phyloP scores from a whole-genome alignment of 805 yeast species.

The Wickerhamiella azymoides region DNA sequence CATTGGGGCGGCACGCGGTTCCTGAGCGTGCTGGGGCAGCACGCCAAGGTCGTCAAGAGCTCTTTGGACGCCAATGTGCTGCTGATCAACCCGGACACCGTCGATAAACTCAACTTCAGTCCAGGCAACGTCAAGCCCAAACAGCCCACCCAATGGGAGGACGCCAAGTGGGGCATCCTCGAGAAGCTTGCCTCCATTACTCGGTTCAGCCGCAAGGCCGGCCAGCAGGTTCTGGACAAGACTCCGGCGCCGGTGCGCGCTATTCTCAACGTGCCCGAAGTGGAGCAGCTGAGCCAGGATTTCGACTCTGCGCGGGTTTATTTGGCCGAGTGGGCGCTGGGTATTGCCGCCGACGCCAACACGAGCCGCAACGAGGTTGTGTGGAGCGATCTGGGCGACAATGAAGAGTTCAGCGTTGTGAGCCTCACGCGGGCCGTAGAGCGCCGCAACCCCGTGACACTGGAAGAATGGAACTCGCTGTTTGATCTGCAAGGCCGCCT shows the following conservation, averaged over 20 bases:
- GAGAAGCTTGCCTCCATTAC: conserved; percentile 75
- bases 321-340: conserved; percentile 92
- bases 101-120: conserved; percentile 46
- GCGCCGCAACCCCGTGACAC: conserved; percentile 51
- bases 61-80: conserved; percentile 58
- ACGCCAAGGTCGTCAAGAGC: conserved; percentile 53
- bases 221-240: conserved; percentile 44
- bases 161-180: conserved; percentile 75
- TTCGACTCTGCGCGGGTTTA: conserved; percentile 87
- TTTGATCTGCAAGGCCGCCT: conserved; percentile 72
- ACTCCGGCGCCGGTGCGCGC: conserved; percentile 45
- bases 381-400: conserved; percentile 26
- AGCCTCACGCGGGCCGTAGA: conserved; percentile 41
- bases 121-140: conserved; percentile 31
- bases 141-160: conserved; percentile 28
- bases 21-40: conserved; percentile 37
- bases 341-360: conserved; percentile 83
- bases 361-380: conserved; percentile 30
- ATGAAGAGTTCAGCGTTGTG: conserved; percentile 31
- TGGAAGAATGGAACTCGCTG: conserved; percentile 69
- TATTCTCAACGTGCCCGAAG: conserved; percentile 63
- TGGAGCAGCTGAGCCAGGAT: conserved; percentile 67
- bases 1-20: conserved; percentile 92
- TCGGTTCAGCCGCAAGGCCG: conserved; percentile 44
- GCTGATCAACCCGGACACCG: conserved; percentile 64